Percentiles rank a stretch among this genome's conserved stretches.
phyloP scores from a whole-genome alignment of 2,329 filamentous ascomycete genomes.

The Claviceps sp. region DNA sequence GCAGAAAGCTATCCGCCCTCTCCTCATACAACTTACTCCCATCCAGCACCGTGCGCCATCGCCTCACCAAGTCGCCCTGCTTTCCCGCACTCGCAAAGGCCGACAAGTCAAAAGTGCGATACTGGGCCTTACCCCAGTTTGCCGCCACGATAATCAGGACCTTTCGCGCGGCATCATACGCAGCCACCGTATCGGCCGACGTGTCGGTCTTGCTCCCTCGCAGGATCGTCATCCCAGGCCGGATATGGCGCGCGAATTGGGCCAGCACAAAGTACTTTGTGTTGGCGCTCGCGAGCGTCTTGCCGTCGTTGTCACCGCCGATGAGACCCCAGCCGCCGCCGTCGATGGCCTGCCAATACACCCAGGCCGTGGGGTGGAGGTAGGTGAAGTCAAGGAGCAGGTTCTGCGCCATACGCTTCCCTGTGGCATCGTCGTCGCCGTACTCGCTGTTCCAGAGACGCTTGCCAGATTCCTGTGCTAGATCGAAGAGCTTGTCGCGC shows the following conservation, averaged over 20 bases:
- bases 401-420: constrained; percentile 20
- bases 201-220: constrained; percentile 20
- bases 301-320: constrained; percentile 23
- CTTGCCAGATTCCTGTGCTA: constrained; percentile 16
- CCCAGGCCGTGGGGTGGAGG: constrained; percentile 28
- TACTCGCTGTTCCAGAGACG: constrained; percentile 30
- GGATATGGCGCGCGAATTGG: constrained; percentile 28
- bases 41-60: background rate
- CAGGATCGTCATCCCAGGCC: constrained; percentile 26
- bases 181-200: constrained; percentile 24
- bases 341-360: constrained; percentile 31
- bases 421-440: constrained; percentile 26
- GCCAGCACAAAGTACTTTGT: constrained; percentile 30
- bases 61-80: background rate
- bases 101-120: constrained; percentile 26
- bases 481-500: constrained; percentile 20
- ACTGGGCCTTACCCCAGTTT: constrained; percentile 24
- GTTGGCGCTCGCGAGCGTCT: constrained; percentile 15
- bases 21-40: background rate
- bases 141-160: constrained; percentile 26
- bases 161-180: constrained; percentile 20
- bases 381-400: constrained; percentile 26
- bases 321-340: constrained; percentile 27
- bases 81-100: constrained; percentile 13
- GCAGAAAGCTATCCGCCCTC: background rate